These are phyloP conservation scores for Leptographium radiaticola DNA, from an alignment of 2,329 filamentous ascomycete species.

Conservation along the genomic window DNA sequence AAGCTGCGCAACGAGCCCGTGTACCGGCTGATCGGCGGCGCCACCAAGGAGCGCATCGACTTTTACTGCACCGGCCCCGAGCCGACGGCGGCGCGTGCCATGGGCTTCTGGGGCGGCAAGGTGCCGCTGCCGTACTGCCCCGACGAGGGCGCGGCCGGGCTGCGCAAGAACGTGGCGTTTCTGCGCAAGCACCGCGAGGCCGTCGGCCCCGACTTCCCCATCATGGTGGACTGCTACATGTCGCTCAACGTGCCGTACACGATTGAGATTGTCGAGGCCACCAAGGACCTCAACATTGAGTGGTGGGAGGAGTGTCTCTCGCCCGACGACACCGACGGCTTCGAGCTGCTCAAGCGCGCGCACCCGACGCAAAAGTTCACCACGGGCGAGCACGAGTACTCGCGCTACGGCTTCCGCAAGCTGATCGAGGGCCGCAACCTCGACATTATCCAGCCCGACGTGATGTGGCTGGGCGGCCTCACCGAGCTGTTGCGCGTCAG, in stretches of 20 bases:
- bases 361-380: slow-evolving; percentile 89
- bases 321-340: slow-evolving; percentile 86
- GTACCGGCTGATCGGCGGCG: slow-evolving; percentile 85
- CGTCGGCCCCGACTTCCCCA: slow-evolving; percentile 79
- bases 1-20: slow-evolving; percentile 89
- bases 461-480: slow-evolving; percentile 94
- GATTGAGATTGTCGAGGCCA: slow-evolving; percentile 77
- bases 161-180: slow-evolving; percentile 84
- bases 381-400: slow-evolving; percentile 92
- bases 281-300: slow-evolving; percentile 75
- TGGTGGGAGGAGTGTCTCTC: slow-evolving; percentile 96
- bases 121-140: slow-evolving; percentile 83
- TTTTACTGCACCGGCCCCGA: slow-evolving; percentile 95
- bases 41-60: slow-evolving; percentile 68
- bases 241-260: slow-evolving; percentile 85
- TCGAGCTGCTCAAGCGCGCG: slow-evolving; percentile 77
- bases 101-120: slow-evolving; percentile 87
- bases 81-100: slow-evolving; percentile 62
- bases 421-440: slow-evolving; percentile 82
- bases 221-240: slow-evolving; percentile 98
- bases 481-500: slow-evolving; percentile 85
- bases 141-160: slow-evolving; percentile 68
- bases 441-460: slow-evolving; percentile 89
- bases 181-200: slow-evolving; percentile 71
- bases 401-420: slow-evolving; percentile 87